Conservation (phyloP, 1,284 basidiomycete genomes). For the Cryptococcus sp. region DNA sequence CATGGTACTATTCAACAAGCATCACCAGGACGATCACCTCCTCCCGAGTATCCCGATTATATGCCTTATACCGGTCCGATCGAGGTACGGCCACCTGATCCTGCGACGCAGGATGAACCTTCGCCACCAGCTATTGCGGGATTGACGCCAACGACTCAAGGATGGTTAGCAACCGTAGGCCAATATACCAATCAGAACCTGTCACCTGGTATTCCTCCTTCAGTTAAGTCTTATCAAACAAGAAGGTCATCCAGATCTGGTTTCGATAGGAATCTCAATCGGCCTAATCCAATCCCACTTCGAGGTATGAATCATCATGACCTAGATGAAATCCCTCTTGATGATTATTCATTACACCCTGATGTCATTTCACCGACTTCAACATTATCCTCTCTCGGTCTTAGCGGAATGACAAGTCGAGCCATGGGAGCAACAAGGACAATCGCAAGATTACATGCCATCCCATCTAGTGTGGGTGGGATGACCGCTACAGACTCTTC, state of each 20-base stretch:
- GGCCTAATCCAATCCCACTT: neutral
- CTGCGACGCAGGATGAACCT: neutral
- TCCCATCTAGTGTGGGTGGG: constrained; percentile 11
- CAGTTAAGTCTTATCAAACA: neutral
- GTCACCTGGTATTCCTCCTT: neutral
- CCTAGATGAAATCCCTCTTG: neutral
- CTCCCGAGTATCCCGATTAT: constrained; percentile 35
- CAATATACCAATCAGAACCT: neutral
- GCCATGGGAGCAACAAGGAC: constrained; percentile 1
- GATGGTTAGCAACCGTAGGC: neutral
- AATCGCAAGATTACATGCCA: constrained; percentile 10
- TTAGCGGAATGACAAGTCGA: neutral
- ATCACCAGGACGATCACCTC: constrained; percentile 4
- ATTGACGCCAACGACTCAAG: neutral
- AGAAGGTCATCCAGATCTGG: neutral
- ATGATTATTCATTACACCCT: neutral
- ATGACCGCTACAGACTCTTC: neutral
- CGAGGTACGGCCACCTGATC: constrained; percentile 9
- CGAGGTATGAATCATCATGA: neutral
- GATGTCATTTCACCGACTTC: constrained; percentile 1
- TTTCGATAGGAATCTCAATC: neutral
- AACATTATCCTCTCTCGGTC: neutral
- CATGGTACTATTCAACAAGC: neutral
- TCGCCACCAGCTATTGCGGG: constrained; percentile 9
- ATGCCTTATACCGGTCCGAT: constrained; percentile 35